phyloP scores from a whole-genome alignment of 768 basidiomycete genomes.

The Tulasnella calospora region DNA sequence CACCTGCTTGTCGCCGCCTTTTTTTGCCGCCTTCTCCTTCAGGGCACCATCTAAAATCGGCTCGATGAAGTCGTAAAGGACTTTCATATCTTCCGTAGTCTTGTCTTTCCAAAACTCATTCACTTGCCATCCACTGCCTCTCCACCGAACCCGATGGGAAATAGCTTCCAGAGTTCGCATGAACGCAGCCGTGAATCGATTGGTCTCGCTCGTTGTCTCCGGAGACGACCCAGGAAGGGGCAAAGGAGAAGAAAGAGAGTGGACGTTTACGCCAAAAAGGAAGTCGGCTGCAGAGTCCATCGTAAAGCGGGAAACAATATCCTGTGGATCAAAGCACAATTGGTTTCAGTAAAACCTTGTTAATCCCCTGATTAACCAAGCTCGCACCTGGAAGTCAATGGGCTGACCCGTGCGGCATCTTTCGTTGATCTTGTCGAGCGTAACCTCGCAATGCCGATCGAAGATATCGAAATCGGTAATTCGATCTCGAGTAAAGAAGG shows the following conservation, averaged over 20 bases:
- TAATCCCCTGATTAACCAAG: neutral
- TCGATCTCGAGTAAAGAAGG: constrained; percentile 61
- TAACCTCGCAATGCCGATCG: constrained; percentile 48
- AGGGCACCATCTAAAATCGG: constrained; percentile 56
- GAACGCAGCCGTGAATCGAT: constrained; percentile 14
- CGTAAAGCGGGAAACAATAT: constrained; percentile 57
- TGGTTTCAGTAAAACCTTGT: neutral
- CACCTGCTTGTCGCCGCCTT: constrained; percentile 34
- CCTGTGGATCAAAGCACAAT: constrained; percentile 31
- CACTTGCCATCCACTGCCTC: constrained; percentile 40
- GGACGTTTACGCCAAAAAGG: constrained; percentile 55
- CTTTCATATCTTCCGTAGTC: constrained; percentile 44
- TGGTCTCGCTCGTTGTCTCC: neutral
- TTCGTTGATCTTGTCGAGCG: constrained; percentile 42
- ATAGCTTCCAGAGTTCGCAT: neutral
- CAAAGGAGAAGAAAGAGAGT: constrained; percentile 35
- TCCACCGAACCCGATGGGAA: constrained; percentile 30
- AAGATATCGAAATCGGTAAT: constrained; percentile 62
- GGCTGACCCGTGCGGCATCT: constrained; percentile 47
- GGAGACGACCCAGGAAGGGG: constrained; percentile 32
- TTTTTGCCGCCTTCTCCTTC: constrained; percentile 11
- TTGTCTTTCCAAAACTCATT: constrained; percentile 43
- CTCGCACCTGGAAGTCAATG: constrained; percentile 53
- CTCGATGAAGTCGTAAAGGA: constrained; percentile 51
- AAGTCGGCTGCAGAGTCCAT: constrained; percentile 64